Base-by-base conservation (phyloP, 306 rosid species). In the Abrus pulchellus region DNA sequence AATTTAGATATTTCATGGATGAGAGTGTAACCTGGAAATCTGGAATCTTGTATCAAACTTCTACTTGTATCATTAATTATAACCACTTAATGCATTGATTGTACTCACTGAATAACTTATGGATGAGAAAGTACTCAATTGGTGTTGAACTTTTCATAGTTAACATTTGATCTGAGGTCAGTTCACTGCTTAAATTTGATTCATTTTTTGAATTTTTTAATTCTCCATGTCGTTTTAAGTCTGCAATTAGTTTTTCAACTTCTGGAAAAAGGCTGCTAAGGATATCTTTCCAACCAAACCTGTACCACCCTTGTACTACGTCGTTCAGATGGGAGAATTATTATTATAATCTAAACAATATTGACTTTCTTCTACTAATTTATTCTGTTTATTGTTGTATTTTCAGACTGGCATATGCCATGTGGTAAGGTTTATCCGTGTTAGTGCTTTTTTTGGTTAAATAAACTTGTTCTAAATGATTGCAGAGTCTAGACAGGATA, bases 401-500 rank as follows among this genome's bases (percentile, higher is more conserved):
- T 86, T 62, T 70, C 41, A 9, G 71, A 6, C 36, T 45, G 62
- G 38, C 38, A 33, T 60, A 78, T 36, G 20, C 20, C 20, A 20
- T 65, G 11, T 38, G 11, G 36, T 34, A 36, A 20, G 20, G 54
- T 61, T 7, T 52, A 30, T 64, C 38, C 68, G 11, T 60, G 38
- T 54, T 11, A 5, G 71, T 73, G n/a, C 9, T 67, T 67, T 80
- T 20, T 12, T 53, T 28, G 76, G 43, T 68, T 62, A 54, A 77
- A 45, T 50, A 13, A 75, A 47, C 64, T 14, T 56, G 49, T 66
- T 71, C 62, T 63, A 77, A 57, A 71, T 83, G 70, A 85, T 30
- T 91, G 85, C 97, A 95, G 99, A 92, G 92, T 90, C 92, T 95
- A n/a, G 99, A 95, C 84, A 91, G 99, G 90, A 95, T 95, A 78